Conservation (phyloP, 2,329 filamentous ascomycete genomes). For the Huntiella omanensis region DNA sequence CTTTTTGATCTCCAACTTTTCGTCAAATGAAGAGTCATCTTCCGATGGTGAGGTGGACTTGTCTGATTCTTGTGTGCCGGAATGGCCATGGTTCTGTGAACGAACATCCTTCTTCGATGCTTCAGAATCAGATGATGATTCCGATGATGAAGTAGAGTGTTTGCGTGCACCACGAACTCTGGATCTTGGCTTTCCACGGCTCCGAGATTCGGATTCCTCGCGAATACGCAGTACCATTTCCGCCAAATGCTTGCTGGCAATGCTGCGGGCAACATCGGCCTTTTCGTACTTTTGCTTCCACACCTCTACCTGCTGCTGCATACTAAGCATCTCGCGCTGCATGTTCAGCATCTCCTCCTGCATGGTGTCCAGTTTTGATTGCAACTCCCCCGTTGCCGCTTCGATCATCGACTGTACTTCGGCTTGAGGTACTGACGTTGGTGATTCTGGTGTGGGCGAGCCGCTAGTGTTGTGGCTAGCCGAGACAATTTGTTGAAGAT, state of each 20-base stretch:
- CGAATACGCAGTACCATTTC: constrained; percentile 79
- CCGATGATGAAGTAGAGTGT: constrained; percentile 4
- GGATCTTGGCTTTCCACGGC: not conserved
- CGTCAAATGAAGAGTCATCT: constrained; percentile 2
- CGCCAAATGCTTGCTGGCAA: constrained; percentile 54
- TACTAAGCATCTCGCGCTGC: constrained; percentile 59
- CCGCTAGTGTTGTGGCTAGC: not conserved
- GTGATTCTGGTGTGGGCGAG: not conserved
- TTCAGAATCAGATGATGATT: not conserved
- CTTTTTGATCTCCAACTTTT: not conserved
- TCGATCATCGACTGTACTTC: constrained; percentile 11
- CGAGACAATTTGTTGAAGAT: constrained; percentile 34
- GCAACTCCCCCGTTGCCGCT: constrained; percentile 23
- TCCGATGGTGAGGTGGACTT: constrained; percentile 4
- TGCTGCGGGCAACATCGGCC: constrained; percentile 60
- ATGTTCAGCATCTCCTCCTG: constrained; percentile 61
- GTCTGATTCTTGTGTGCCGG: not conserved
- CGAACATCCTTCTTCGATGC: not conserved
- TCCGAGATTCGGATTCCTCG: constrained; percentile 5
- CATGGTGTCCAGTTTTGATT: constrained; percentile 58
- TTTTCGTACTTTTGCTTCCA: constrained; percentile 62
- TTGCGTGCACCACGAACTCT: not conserved
- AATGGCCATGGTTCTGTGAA: not conserved
- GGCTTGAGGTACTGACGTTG: not conserved
- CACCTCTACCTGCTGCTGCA: constrained; percentile 60